Evolutionary conservation across 1,284 basidiomycete genomes (phyloP), one percentile per base, ranked within the genome.

Genomic region (Microbotryum violaceum): DNA sequence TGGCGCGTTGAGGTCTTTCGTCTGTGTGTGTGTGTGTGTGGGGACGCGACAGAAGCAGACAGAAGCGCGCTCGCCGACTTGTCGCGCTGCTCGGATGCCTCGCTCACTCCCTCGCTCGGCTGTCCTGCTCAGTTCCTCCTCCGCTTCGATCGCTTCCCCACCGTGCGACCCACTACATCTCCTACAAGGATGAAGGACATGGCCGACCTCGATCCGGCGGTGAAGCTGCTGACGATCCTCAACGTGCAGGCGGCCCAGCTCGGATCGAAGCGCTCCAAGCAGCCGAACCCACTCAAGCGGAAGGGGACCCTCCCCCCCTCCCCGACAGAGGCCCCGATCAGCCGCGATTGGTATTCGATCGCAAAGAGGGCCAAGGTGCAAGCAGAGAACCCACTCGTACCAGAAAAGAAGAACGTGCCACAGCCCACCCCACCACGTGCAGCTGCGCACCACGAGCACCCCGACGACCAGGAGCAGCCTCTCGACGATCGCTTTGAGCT

Each of bases 191-290:
- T 61, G 42, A 65, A 65, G 44, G 52, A 55, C 6, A 65, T 62
- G 64, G 55, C 56, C 48, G 64, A 63, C 21, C 61, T 60, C 31
- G 57, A 62, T 23, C 58, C 61, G 7, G 62, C 57, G 6, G 63
- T 78, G 66, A 86, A 86, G 65, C 84, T 98, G 2, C 77, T 97
- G 47, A 98, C 96, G 0, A 82, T 98, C 1, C 81, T 98, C 33
- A 98, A 99, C 75, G 90, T 97, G 2, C 59, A 66, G 29, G 56
- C 60, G 12, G 71, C 66, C 10, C 65, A 63, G 23, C 90, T 89
- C 54, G 89, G 91, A 0, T 83, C 78, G 33, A 79, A 72, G 50
- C 74, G 76, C 12, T 71, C 70, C 65, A 75, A 77, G 53, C 60
- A 77, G 53, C 60, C 61, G 68, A 75, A 59, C 75, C 80, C 59